A percentile compares a stretch with the other conserved stretches of the same genome.
Evolutionary conservation across 768 basidiomycete genomes (phyloP).

Genomic region (Rhodotorula paludigena): DNA sequence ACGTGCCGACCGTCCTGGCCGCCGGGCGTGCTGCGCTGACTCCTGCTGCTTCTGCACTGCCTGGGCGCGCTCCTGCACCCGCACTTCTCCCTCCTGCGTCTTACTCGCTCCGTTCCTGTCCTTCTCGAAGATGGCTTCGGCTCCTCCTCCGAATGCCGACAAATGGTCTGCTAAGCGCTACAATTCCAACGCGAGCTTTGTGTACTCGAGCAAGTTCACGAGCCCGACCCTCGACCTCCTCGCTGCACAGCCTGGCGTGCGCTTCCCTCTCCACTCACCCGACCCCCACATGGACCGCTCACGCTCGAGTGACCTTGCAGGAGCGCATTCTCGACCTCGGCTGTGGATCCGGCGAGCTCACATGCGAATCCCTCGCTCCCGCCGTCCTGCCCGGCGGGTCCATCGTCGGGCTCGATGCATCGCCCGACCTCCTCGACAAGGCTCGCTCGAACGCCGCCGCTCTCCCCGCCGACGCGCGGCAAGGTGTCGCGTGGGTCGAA

Average conservation of each 20-base stretch:
- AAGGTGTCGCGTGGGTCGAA: constrained; percentile 9
- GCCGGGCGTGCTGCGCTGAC: background rate
- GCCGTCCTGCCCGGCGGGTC: constrained; percentile 55
- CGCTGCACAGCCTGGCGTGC: constrained; percentile 51
- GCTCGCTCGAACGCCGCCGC: constrained; percentile 51
- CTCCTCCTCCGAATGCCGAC: constrained; percentile 2
- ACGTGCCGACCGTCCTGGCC: too few species aligned
- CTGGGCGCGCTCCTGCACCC: background rate
- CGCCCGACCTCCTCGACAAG: constrained; percentile 60
- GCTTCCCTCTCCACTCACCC: background rate
- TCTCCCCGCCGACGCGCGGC: background rate
- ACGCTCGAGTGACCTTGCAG: background rate
- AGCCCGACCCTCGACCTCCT: constrained; percentile 59
- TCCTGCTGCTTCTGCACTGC: background rate
- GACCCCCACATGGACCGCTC: background rate
- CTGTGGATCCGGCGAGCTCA: constrained; percentile 78
- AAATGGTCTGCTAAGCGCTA: constrained; percentile 63
- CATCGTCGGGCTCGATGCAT: constrained; percentile 64
- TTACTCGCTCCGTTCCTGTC: too few species aligned
- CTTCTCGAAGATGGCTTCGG: too few species aligned
- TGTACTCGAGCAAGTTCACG: constrained; percentile 56
- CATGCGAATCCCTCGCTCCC: constrained; percentile 54
- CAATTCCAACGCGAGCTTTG: constrained; percentile 62
- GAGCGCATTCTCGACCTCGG: constrained; percentile 59
- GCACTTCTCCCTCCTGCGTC: background rate